Base-by-base conservation (phyloP, 2,329 filamentous ascomycete genomes). In the Whalleya microplaca region DNA sequence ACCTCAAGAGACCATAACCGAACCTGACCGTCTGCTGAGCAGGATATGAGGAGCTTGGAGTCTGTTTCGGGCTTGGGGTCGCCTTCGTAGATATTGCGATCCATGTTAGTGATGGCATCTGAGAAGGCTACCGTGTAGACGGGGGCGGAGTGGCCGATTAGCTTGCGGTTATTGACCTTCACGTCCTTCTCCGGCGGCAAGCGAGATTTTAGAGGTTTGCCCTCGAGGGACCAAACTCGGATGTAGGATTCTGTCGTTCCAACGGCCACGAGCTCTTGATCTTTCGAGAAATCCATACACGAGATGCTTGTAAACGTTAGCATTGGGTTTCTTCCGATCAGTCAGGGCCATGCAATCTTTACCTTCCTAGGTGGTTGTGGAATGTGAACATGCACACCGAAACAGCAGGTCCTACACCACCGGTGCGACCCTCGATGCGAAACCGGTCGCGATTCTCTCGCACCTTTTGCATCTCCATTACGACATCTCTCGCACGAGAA, bases 371-470 rank as follows among this genome's bases (percentile, higher is more conserved):
- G 0, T 91, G 96, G 73, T 99, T 99, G 78, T 99, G 95, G 70
- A 98, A 96, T 0, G 95, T 99, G 72, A 96, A 97, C 90, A 98
- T 98, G 79, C 91, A 95, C 21, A 96, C 88, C 67, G 92, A 96
- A 57, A 97, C 82, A 21, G 88, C 87, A 52, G 92, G 86, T 14
- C 93, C 92, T 48, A 93, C 84, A 8, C 93, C 94, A 16, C 92
- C 91, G 12, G 90, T 94, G 32, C 90, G 85, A 19, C 88, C 86
- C 57, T 96, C 91, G 55, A 98, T 94, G 70, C 86, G 89, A 72
- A 97, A 96, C 18, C 94, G 85, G 68, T 98, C 94, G 20, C 95
- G 87, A 68, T 96, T 91, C 73, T 99, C 95, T 63, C 92, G 91
- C 9, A 98, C 86, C 71, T 94, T 95, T 69, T 95, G 91, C 67